These are phyloP conservation scores for Didymella sp. DNA, from an alignment of 2,329 filamentous ascomycete genomes.

Conservation along the genomic window DNA sequence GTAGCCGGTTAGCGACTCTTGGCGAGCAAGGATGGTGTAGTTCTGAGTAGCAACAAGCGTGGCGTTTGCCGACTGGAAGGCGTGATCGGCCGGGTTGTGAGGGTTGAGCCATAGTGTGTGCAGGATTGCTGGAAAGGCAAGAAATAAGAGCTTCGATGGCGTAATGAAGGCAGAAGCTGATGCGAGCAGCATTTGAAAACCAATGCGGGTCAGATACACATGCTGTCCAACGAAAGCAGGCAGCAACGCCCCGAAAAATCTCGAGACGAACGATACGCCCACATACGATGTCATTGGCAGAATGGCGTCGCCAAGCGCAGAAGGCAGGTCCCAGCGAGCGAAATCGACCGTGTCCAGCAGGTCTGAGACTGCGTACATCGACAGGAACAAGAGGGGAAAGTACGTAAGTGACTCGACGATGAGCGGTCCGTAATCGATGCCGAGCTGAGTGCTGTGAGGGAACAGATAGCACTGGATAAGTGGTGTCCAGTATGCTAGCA, in stretches of 20 bases:
- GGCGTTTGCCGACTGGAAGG: conserved; percentile 68
- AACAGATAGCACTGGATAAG: conserved; percentile 75
- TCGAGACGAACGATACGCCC: conserved; percentile 63
- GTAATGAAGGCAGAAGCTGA: conserved; percentile 69
- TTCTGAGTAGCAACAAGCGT: conserved; percentile 66
- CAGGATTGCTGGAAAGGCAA: conserved; percentile 74
- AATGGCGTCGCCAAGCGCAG: conserved; percentile 66
- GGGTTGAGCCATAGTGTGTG: conserved; percentile 76
- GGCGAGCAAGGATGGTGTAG: conserved; percentile 79
- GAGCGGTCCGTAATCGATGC: conserved; percentile 74
- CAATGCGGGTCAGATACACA: conserved; percentile 72
- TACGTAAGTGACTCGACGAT: conserved; percentile 77
- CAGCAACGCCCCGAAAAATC: conserved; percentile 51
- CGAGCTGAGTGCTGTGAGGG: conserved; percentile 68
- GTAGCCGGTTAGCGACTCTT: conserved; percentile 89
- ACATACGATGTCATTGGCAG: conserved; percentile 72
- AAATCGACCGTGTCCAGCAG: conserved; percentile 69
- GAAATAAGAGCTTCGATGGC: conserved; percentile 71
- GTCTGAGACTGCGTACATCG: conserved; percentile 52
- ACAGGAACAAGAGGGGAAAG: conserved; percentile 57
- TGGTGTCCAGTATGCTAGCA: conserved; percentile 79
- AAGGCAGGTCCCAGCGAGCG: conserved; percentile 61
- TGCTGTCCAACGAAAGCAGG: conserved; percentile 65
- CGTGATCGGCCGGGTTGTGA: conserved; percentile 70
- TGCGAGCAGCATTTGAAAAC: conserved; percentile 72